These are phyloP conservation scores for Colletotrichum sojae DNA, from an alignment of 2,329 filamentous ascomycete species.

Conservation along the genomic window DNA sequence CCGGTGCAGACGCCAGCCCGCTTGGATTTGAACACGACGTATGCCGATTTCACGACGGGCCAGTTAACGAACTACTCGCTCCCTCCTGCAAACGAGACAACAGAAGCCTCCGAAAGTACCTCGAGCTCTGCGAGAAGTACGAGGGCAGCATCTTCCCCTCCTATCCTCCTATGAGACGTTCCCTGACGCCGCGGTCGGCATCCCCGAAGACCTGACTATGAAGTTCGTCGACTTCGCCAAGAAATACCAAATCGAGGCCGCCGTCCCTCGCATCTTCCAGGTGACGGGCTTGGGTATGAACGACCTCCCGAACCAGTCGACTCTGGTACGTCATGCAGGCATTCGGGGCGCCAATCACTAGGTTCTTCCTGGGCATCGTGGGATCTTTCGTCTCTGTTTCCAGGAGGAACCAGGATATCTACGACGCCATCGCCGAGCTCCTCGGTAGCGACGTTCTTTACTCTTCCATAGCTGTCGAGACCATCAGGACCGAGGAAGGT, in stretches of 20 bases:
- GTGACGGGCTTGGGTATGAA: constrained; percentile 60
- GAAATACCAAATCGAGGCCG: constrained; percentile 60
- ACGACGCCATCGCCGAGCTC: constrained; percentile 52
- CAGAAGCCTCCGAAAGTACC: constrained; percentile 48
- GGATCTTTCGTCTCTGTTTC: constrained; percentile 51
- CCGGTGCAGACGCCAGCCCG: constrained; percentile 44
- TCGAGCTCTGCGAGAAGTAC: constrained; percentile 48
- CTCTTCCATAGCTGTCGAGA: constrained; percentile 50
- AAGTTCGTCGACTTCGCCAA: constrained; percentile 54
- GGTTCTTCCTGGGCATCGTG: constrained; percentile 48
- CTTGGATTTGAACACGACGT: constrained; percentile 48
- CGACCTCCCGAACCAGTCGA: constrained; percentile 58
- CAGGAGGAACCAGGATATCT: constrained; percentile 56
- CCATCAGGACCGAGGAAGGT: constrained; percentile 48
- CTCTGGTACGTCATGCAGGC: constrained; percentile 61
- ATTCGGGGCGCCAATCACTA: constrained; percentile 53
- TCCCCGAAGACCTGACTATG: constrained; percentile 49
- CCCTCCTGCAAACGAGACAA: constrained; percentile 42
- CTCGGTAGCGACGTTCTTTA: constrained; percentile 55
- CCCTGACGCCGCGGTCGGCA: constrained; percentile 52
- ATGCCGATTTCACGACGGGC: constrained; percentile 56
- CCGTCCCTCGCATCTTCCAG: constrained; percentile 56
- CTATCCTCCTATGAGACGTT: constrained; percentile 56
- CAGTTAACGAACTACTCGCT: constrained; percentile 45
- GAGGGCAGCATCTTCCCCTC: constrained; percentile 51